These are phyloP conservation scores for Cercospora zeina DNA, from an alignment of 2,329 filamentous ascomycete species.

Conservation along the genomic window DNA sequence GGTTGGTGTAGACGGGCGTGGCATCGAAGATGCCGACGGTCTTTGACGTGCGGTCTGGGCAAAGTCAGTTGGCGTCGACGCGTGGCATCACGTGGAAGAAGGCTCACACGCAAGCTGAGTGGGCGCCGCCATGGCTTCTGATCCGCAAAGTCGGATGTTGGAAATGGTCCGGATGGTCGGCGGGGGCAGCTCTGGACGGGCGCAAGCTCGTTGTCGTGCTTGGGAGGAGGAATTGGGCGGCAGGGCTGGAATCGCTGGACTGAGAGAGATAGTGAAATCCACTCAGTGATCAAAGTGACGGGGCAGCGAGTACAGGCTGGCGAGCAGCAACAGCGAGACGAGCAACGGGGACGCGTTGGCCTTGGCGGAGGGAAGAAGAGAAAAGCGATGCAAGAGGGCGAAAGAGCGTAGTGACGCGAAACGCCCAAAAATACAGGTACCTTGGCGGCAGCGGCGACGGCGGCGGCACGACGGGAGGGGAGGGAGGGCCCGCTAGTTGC, in stretches of 20 bases:
- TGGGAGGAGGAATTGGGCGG: slow-evolving; percentile 21
- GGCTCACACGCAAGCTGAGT: slow-evolving; percentile 55
- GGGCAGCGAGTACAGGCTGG: slow-evolving; percentile 15
- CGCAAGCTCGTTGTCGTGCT: slow-evolving; percentile 27
- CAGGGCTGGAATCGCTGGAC: slow-evolving; percentile 33
- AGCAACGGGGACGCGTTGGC: slow-evolving; percentile 9
- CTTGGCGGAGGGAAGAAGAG: background rate
- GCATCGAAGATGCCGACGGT: slow-evolving; percentile 92
- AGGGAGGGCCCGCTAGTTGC: background rate
- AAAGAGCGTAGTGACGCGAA: background rate
- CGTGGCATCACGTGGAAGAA: slow-evolving; percentile 61
- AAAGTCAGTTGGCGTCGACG: slow-evolving; percentile 17
- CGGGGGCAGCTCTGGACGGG: slow-evolving; percentile 14
- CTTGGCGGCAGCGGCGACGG: background rate
- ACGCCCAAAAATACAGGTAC: background rate
- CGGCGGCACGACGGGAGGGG: background rate
- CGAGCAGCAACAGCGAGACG: slow-evolving; percentile 16
- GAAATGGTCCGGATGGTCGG: background rate
- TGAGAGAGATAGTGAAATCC: slow-evolving; percentile 42
- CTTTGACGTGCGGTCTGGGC: slow-evolving; percentile 84
- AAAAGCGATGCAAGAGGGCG: background rate
- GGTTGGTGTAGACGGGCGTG: slow-evolving; percentile 79
- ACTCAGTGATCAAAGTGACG: slow-evolving; percentile 31
- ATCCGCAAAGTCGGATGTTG: background rate
- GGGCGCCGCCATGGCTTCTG: slow-evolving; percentile 30